Base-by-base conservation (phyloP, 1,139 yeast species). In the Kluyveromyces sp. region DNA sequence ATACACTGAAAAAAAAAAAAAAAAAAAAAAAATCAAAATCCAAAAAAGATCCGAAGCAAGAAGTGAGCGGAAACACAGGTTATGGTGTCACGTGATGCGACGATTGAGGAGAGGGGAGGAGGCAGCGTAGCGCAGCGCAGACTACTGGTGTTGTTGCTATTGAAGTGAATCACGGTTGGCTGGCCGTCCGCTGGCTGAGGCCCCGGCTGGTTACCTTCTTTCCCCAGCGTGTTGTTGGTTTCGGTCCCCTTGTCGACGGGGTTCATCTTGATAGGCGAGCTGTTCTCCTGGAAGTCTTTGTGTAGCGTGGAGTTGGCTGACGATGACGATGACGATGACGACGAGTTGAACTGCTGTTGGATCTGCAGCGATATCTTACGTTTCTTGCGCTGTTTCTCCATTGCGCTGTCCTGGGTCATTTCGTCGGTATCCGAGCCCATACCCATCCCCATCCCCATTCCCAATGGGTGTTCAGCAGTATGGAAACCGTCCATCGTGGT, bases 271-370 rank as follows among this genome's bases (percentile, higher is more conserved):
- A 41, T 35, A 5, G 40, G 41, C 6, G 41, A 36, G 29, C 40
- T 37, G 41, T 31, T 37, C 26, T 37, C 41, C 6, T 26, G 5
- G 31, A 37, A 15, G 8, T 26, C 36, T 3, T 37, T 42, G 3
- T 31, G 30, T 26, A 37, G 10, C 25, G 45, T 37, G 6, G 38
- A 34, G 25, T 40, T 31, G 25, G 37, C 4, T 3, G 43, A 45
- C 25, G 15, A 5, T 27, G 38, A 27, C 25, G 43, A 45, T 7
- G 15, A 5, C 38, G 38, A 37, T 15, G 43, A 59, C 41, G 63
- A 58, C 8, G 66, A 61, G 7, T 61, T 65, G 49, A 58, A 63
- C 45, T 60, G 61, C 48, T 60, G 61, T 48, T 61, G 66, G 38
- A 63, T 46, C 40, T 58, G 48, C 39, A 62, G 41, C 41, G 67